Percentiles rank a stretch among this genome's conserved stretches.
Evolutionary conservation across 2,329 filamentous ascomycete species (phyloP).

Genomic region (Alternaria triticimaculans): DNA sequence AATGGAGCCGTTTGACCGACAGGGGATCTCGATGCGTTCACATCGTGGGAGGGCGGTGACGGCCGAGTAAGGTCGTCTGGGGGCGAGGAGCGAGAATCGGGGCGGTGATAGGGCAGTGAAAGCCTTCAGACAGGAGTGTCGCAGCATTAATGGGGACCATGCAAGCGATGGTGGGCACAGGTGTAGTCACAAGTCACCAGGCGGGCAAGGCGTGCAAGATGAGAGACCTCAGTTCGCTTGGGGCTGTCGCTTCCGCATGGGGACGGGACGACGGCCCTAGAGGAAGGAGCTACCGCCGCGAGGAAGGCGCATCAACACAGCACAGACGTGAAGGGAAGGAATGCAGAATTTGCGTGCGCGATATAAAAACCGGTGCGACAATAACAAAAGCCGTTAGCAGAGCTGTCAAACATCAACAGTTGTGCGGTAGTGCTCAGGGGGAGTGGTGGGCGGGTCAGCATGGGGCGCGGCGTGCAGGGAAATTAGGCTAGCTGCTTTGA

Average conservation of each 20-base stretch:
- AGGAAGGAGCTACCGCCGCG: neutral
- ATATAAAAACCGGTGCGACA: neutral
- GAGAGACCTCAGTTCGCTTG: conserved; percentile 1
- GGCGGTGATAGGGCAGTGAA: conserved; percentile 11
- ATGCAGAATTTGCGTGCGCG: conserved; percentile 1
- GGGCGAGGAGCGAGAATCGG: neutral
- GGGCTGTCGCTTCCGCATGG: neutral
- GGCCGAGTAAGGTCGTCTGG: conserved; percentile 27
- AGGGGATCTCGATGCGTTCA: conserved; percentile 46
- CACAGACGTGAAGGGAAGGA: neutral
- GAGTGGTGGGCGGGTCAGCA: conserved; percentile 10
- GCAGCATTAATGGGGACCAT: conserved; percentile 25
- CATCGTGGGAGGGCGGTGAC: conserved; percentile 25
- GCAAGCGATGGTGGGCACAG: conserved; percentile 5
- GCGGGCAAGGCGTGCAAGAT: neutral
- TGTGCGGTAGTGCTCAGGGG: conserved; percentile 14
- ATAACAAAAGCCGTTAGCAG: conserved; percentile 1
- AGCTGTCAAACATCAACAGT: neutral
- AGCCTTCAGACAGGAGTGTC: conserved; percentile 11
- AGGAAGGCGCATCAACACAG: neutral
- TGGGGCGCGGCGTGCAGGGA: conserved; percentile 11
- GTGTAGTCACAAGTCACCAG: neutral
- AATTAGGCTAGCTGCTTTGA: conserved; percentile 8
- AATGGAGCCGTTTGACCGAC: conserved; percentile 53
- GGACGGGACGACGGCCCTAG: neutral